These are phyloP conservation scores for Neopestalotiopsis sp. DNA, from an alignment of 2,329 filamentous ascomycete species.

Conservation along the genomic window DNA sequence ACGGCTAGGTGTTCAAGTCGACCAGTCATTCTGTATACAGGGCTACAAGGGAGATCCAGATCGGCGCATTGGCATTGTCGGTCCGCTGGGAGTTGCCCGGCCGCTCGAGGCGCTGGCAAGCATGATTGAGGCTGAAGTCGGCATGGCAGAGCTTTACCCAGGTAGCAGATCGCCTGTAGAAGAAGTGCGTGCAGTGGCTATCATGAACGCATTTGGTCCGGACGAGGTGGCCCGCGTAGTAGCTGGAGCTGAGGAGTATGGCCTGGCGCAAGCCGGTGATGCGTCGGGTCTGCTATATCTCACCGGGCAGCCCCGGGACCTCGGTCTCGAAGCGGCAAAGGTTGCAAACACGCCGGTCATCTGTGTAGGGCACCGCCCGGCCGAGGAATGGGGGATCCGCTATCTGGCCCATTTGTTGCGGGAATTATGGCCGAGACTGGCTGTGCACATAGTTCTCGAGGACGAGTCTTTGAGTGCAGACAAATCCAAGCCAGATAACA, in stretches of 20 bases:
- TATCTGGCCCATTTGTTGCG: slow-evolving; percentile 18
- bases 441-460: slow-evolving; percentile 22
- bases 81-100: neutral
- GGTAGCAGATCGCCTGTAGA: slow-evolving; percentile 4
- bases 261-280: neutral
- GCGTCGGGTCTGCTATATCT: slow-evolving; percentile 21
- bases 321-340: slow-evolving; percentile 21
- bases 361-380: slow-evolving; percentile 24
- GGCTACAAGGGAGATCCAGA: slow-evolving; percentile 25
- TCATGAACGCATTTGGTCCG: slow-evolving; percentile 27
- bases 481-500: neutral
- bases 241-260: slow-evolving; percentile 1
- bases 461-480: slow-evolving; percentile 14
- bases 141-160: slow-evolving; percentile 16
- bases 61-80: slow-evolving; percentile 23
- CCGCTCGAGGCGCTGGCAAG: neutral
- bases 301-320: slow-evolving; percentile 23
- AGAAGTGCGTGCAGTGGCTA: slow-evolving; percentile 18
- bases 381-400: slow-evolving; percentile 26
- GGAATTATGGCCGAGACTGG: slow-evolving; percentile 19
- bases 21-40: slow-evolving; percentile 14
- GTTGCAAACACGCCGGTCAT: slow-evolving; percentile 21
- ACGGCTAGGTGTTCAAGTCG: slow-evolving; percentile 16
- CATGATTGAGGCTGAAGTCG: slow-evolving; percentile 16
- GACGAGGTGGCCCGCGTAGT: slow-evolving; percentile 24